phyloP scores from a whole-genome alignment of 805 yeast species.

The Millerago galiae region DNA sequence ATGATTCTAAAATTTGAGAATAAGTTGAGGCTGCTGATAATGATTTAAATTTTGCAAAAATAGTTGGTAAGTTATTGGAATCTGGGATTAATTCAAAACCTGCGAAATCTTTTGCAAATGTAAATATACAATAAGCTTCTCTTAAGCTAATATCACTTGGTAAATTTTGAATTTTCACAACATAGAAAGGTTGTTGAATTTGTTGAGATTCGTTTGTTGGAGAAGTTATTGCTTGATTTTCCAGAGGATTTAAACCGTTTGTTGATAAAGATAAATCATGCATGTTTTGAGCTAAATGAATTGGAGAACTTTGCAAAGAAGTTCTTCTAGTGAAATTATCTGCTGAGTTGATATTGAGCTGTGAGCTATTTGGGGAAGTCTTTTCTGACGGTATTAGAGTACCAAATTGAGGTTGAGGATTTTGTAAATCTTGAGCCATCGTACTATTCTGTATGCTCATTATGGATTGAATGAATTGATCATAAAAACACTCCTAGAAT shows the following conservation, averaged over 20 bases:
- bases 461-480: not conserved
- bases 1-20: constrained; percentile 35
- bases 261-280: constrained; percentile 14
- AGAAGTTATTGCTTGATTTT: constrained; percentile 1
- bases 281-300: constrained; percentile 15
- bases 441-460: constrained; percentile 8
- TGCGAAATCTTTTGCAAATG: constrained; percentile 59
- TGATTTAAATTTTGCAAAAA: constrained; percentile 41
- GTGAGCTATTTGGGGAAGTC: constrained; percentile 19
- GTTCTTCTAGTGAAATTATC: constrained; percentile 13
- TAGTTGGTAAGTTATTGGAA: constrained; percentile 27
- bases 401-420: constrained; percentile 7
- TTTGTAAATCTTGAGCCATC: constrained; percentile 4
- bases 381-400: constrained; percentile 15
- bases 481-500: not conserved
- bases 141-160: constrained; percentile 60
- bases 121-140: constrained; percentile 62
- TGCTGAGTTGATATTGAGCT: constrained; percentile 8
- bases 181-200: constrained; percentile 11
- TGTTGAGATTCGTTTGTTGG: constrained; percentile 5
- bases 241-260: not conserved
- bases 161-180: constrained; percentile 44
- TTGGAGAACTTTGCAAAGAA: constrained; percentile 21
- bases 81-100: constrained; percentile 41
- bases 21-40: constrained; percentile 37